phyloP scores from a whole-genome alignment of 73 alveolate species.

The Uronychia binucleata region DNA sequence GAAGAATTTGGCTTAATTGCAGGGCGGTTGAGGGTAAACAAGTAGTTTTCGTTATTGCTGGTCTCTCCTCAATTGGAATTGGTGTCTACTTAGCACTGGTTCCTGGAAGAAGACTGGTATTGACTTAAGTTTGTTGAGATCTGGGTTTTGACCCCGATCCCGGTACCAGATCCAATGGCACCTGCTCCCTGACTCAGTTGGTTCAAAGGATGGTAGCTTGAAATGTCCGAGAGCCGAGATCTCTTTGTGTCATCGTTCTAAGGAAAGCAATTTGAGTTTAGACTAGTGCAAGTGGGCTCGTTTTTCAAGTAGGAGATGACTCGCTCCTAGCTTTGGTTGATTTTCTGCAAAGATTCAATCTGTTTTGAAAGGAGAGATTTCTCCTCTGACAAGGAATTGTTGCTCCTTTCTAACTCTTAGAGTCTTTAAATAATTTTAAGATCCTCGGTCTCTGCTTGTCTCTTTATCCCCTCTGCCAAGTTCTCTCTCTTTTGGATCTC shows the following conservation, averaged over 20 bases:
- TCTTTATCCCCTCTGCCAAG: not conserved
- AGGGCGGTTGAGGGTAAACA: not conserved
- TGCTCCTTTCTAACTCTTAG: not conserved
- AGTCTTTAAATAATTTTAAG: too few species aligned
- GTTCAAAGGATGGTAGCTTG: not conserved
- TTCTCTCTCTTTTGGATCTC: not conserved
- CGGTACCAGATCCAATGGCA: not conserved
- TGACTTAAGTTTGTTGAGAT: not conserved
- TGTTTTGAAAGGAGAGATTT: not conserved
- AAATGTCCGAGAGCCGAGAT: not conserved
- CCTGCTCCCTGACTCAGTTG: not conserved
- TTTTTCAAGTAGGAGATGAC: not conserved
- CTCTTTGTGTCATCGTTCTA: not conserved
- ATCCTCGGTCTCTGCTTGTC: not conserved
- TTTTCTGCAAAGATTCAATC: not conserved
- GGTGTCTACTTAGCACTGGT: not conserved
- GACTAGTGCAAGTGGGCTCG: not conserved
- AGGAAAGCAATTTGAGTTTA: not conserved
- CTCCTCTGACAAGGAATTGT: not conserved
- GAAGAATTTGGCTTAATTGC: not conserved
- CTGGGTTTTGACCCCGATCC: not conserved
- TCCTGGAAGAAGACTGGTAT: not conserved
- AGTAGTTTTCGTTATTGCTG: not conserved
- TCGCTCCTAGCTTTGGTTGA: not conserved
- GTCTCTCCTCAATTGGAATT: not conserved